Percentiles rank a stretch among this genome's conserved stretches.
phyloP scores from a whole-genome alignment of 108 stramenopile species.

The Parmales sp. region DNA sequence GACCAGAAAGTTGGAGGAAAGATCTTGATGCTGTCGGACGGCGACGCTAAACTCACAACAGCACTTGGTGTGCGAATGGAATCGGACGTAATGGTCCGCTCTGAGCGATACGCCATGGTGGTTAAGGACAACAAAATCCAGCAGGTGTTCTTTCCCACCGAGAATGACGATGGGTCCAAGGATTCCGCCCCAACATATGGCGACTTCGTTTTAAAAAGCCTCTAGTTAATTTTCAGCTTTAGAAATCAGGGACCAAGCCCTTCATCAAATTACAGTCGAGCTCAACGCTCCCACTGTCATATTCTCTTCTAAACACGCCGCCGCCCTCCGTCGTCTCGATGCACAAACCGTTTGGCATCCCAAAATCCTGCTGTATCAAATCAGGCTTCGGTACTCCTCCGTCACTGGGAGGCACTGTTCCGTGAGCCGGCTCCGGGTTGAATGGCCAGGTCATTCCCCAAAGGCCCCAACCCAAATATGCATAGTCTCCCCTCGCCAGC shows the following conservation, averaged over 20 bases:
- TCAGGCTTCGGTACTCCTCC: not conserved
- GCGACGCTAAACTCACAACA: too few species aligned
- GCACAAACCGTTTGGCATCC: not conserved
- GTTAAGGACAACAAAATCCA: too few species aligned
- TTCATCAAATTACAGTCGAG: not conserved
- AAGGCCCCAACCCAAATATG: not conserved
- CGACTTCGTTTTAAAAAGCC: too few species aligned
- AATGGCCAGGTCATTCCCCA: conserved; percentile 12
- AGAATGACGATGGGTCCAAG: too few species aligned
- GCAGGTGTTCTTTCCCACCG: too few species aligned
- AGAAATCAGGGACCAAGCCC: not conserved
- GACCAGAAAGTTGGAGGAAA: not conserved
- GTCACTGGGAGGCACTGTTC: not conserved
- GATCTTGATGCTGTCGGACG: conserved; percentile 5
- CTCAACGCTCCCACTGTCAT: not conserved
- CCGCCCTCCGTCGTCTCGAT: not conserved
- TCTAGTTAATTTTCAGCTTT: too few species aligned
- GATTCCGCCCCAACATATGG: too few species aligned
- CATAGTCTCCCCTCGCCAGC: not conserved
- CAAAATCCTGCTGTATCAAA: not conserved
- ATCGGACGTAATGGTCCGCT: too few species aligned
- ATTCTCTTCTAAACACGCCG: not conserved
- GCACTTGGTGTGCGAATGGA: too few species aligned
- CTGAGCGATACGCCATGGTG: too few species aligned
- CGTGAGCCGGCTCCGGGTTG: not conserved